Conservation (phyloP, 495 filamentous ascomycete genomes). For the Daldinia decipiens region DNA sequence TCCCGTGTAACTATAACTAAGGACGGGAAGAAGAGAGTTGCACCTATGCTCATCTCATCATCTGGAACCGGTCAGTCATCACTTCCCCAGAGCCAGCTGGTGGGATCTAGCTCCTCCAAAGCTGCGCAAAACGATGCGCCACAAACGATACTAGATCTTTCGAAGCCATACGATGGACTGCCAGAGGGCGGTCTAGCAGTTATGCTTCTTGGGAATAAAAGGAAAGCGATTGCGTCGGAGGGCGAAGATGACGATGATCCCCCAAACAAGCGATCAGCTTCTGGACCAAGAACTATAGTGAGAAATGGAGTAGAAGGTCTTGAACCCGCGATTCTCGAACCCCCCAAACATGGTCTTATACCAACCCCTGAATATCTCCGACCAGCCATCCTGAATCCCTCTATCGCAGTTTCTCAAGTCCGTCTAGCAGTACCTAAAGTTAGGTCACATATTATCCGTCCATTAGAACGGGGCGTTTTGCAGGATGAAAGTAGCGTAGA, state of each 20-base stretch:
- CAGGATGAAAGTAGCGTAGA: conserved; percentile 59
- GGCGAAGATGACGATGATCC: conserved; percentile 69
- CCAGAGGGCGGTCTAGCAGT: conserved; percentile 88
- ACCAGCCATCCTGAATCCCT: conserved; percentile 85
- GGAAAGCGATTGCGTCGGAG: conserved; percentile 77
- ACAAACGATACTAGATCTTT: conserved; percentile 87
- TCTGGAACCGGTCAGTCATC: conserved; percentile 84
- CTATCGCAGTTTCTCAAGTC: conserved; percentile 82
- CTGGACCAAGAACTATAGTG: conserved; percentile 77
- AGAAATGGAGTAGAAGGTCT: conserved; percentile 80
- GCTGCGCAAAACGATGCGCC: conserved; percentile 76
- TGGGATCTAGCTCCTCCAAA: conserved; percentile 72
- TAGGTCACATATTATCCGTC: conserved; percentile 77
- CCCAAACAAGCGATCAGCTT: conserved; percentile 70
- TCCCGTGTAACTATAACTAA: conserved; percentile 93
- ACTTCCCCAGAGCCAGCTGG: conserved; percentile 83
- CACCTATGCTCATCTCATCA: conserved; percentile 88
- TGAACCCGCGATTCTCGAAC: conserved; percentile 68
- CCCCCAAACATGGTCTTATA: conserved; percentile 66
- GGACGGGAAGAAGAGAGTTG: conserved; percentile 95
- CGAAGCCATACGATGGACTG: conserved; percentile 92
- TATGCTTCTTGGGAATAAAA: conserved; percentile 91
- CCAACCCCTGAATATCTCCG: conserved; percentile 87
- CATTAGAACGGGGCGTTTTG: conserved; percentile 64
- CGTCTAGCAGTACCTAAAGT: conserved; percentile 90